Conservation (phyloP, 2,329 filamentous ascomycete species). For the Dactylonectria macrodidyma region DNA sequence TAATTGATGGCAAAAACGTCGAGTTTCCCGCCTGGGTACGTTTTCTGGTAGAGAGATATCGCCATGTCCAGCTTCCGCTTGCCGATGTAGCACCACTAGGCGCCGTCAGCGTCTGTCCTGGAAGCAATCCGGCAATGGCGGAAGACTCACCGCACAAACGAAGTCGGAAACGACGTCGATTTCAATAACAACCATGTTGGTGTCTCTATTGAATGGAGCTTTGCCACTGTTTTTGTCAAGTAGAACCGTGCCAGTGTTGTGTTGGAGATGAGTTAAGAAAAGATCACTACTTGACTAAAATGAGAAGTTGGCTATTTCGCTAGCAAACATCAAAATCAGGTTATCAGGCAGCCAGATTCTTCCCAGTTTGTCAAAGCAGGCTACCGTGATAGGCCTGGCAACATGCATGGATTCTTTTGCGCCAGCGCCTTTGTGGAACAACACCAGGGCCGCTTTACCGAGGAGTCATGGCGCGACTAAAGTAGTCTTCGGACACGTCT, state of each 20-base stretch:
- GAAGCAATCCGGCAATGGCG: neutral
- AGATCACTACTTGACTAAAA: neutral
- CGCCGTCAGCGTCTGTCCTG: neutral
- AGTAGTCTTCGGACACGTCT: too few species aligned
- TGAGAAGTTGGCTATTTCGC: neutral
- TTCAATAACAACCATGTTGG: slow-evolving; percentile 28
- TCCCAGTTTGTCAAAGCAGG: too few species aligned
- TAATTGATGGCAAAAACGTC: slow-evolving; percentile 55
- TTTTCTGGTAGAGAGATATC: slow-evolving; percentile 56
- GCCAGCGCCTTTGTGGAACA: too few species aligned
- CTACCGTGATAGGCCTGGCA: too few species aligned
- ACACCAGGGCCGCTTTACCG: too few species aligned
- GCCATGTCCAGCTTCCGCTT: slow-evolving; percentile 55
- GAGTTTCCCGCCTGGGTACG: slow-evolving; percentile 54
- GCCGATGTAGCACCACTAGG: slow-evolving; percentile 58
- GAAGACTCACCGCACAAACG: slow-evolving; percentile 49
- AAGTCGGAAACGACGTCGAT: slow-evolving; percentile 51
- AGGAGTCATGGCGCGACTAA: too few species aligned
- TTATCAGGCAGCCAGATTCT: too few species aligned
- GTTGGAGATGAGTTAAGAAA: neutral
- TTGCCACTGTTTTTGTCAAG: neutral
- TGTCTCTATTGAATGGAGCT: neutral
- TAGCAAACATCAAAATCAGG: too few species aligned
- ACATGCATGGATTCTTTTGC: too few species aligned
- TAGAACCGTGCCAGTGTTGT: neutral